Evolutionary conservation across 306 rosid species (phyloP), one percentile per base, ranked within the genome.

Genomic region (Sindora glabra): DNA sequence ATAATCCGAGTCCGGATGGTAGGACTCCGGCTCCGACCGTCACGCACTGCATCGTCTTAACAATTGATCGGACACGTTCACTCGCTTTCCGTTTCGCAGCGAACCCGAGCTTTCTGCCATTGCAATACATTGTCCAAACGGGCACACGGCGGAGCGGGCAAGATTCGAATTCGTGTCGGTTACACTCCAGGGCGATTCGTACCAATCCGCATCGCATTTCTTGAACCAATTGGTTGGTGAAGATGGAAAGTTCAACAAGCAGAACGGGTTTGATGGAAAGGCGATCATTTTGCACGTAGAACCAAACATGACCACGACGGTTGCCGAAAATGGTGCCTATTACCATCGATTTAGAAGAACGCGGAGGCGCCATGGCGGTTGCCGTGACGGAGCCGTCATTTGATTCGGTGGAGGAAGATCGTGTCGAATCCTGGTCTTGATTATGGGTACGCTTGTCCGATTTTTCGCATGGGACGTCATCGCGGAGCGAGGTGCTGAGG

Each of bases 21-120:
- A 92, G 53, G 5, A 86, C 97, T 0, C 95, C 97, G 4, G 96
- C 96, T 0, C 97, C 97, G 13, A 89, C 97, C 13, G 94, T 74
- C 1, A 85, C 87, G 47, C 95, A 86, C 46, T 79, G 81, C 97
- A 89, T 89, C n/a, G 83, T 82, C 62, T 70, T 75, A 23, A 92
- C 81, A 39, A 92, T 74, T 16, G 49, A 53, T 10, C 84, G 75
- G 53, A 86, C 78, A 13, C 69, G 41, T 0, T 89, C 89, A 1
- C 72, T 75, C 27, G 84, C 60, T 2, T 75, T 81, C 14, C 95
- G 72, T 37, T 68, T 78, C 0, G 83, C 76, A 0, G 96, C 94
- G 74, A 82, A 86, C 19, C 94, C 94, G 24, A 74, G 59, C 47
- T 78, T 78, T 5, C 79, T 73, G 19, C 96, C 95, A 44, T 92